Evolutionary conservation across 768 basidiomycete genomes (phyloP).

Genomic region (Epithele typhae): DNA sequence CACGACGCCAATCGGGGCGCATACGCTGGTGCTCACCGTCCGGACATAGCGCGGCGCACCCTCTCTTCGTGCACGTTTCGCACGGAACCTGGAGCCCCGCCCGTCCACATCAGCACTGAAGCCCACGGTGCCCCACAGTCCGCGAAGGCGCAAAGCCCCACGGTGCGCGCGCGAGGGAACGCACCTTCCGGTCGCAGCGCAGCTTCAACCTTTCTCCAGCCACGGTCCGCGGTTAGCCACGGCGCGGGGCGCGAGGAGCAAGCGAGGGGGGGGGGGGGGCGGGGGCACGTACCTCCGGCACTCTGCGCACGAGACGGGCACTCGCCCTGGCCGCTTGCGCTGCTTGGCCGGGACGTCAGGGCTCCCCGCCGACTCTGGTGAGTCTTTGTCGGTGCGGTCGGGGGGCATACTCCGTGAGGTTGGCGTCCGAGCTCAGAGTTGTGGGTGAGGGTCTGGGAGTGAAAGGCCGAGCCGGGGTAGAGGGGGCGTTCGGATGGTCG

Average conservation of each 20-base stretch:
- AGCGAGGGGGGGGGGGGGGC: too few species aligned
- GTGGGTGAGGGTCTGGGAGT: too few species aligned
- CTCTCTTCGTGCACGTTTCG: slow-evolving; percentile 71
- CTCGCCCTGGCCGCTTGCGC: slow-evolving; percentile 45
- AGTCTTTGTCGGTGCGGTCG: slow-evolving; percentile 11
- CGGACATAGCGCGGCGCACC: slow-evolving; percentile 75
- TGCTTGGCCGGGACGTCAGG: slow-evolving; percentile 23
- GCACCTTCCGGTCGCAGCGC: slow-evolving; percentile 30
- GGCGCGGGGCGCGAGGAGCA: neutral
- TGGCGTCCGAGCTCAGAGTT: too few species aligned
- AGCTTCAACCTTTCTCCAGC: slow-evolving; percentile 26
- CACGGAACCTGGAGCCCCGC: slow-evolving; percentile 55
- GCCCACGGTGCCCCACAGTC: too few species aligned
- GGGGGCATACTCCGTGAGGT: slow-evolving; percentile 13
- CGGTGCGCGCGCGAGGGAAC: too few species aligned
- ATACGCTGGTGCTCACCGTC: slow-evolving; percentile 42
- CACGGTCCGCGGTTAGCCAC: neutral
- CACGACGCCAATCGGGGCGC: neutral
- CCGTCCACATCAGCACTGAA: too few species aligned
- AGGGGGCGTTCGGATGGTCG: too few species aligned
- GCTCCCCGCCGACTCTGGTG: slow-evolving; percentile 8
- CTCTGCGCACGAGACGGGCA: slow-evolving; percentile 36
- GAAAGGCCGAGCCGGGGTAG: too few species aligned
- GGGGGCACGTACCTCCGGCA: slow-evolving; percentile 27
- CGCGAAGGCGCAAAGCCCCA: too few species aligned